phyloP scores from a whole-genome alignment of 2,329 filamentous ascomycete genomes.

The Diaporthe citri region DNA sequence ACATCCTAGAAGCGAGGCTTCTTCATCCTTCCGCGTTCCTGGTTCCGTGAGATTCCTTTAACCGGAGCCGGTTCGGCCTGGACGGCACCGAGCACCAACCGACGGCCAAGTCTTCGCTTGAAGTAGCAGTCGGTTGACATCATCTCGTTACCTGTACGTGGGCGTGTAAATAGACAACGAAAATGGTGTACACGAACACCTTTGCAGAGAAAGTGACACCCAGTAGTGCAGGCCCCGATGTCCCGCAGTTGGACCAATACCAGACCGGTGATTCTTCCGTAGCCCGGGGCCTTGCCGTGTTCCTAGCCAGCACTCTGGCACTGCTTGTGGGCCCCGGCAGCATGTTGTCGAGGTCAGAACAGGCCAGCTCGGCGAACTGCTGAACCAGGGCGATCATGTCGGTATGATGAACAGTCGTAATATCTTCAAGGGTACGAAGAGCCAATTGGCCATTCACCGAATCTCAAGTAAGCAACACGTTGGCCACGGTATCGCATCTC shows the following conservation, averaged over 20 bases:
- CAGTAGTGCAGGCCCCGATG: neutral
- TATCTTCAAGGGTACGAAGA: neutral
- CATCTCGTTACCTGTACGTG: slow-evolving; percentile 1
- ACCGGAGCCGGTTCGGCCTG: slow-evolving; percentile 5
- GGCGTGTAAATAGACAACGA: neutral
- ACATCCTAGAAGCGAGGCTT: neutral
- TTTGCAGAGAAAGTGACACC: neutral
- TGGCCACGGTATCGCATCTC: neutral
- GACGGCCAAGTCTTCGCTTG: neutral
- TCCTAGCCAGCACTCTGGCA: neutral
- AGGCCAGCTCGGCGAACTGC: neutral
- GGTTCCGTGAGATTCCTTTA: neutral
- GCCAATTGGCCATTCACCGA: neutral
- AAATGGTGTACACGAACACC: neutral
- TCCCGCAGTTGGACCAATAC: neutral
- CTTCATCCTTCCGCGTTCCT: neutral
- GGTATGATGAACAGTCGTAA: neutral
- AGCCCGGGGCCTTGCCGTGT: neutral
- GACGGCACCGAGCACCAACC: neutral
- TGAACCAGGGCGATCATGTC: neutral
- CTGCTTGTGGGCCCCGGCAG: neutral
- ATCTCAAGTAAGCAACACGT: slow-evolving; percentile 1
- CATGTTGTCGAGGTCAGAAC: neutral
- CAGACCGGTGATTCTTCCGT: neutral
- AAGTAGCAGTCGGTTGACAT: slow-evolving; percentile 3